Evolutionary conservation across 2,329 filamentous ascomycete species (phyloP).

Genomic region (Neofusicoccum kwambonambiense): DNA sequence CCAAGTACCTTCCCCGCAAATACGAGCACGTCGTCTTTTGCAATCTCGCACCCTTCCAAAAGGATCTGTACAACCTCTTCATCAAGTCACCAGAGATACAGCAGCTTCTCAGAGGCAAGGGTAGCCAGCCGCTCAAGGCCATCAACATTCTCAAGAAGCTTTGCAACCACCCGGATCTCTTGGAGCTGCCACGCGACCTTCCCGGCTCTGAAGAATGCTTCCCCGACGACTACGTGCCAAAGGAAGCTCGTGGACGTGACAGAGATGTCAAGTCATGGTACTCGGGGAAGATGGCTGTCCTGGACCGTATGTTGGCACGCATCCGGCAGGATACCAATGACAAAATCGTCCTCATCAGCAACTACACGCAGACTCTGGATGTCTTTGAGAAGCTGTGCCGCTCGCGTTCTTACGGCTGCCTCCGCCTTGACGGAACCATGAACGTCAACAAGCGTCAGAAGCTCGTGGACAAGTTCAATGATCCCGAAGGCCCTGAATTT

Average conservation of each 20-base stretch:
- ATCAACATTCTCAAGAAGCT: slow-evolving; percentile 97
- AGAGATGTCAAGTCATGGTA: slow-evolving; percentile 94
- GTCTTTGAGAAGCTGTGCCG: slow-evolving; percentile 91
- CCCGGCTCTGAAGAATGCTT: slow-evolving; percentile 80
- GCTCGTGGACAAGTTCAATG: slow-evolving; percentile 95
- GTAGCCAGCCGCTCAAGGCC: slow-evolving; percentile 92
- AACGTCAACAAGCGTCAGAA: slow-evolving; percentile 96
- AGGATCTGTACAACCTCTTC: slow-evolving; percentile 94
- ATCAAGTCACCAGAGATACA: slow-evolving; percentile 95
- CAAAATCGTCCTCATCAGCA: slow-evolving; percentile 98
- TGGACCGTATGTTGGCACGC: slow-evolving; percentile 95
- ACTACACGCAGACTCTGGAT: slow-evolving; percentile 95
- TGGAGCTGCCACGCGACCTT: slow-evolving; percentile 78
- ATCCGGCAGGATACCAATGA: slow-evolving; percentile 96
- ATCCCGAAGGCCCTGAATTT: slow-evolving; percentile 85
- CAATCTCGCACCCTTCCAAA: slow-evolving; percentile 87
- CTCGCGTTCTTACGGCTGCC: slow-evolving; percentile 74
- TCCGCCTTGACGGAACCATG: slow-evolving; percentile 96
- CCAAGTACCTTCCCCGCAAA: slow-evolving; percentile 96
- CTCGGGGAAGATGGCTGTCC: slow-evolving; percentile 95
- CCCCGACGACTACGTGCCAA: slow-evolving; percentile 84
- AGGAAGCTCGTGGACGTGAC: slow-evolving; percentile 82
- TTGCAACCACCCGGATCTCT: slow-evolving; percentile 94
- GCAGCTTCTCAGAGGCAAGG: slow-evolving; percentile 85
- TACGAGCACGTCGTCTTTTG: slow-evolving; percentile 99